Evolutionary conservation across 148 eudicot species (phyloP).

Genomic region (Rhododendron molle): DNA sequence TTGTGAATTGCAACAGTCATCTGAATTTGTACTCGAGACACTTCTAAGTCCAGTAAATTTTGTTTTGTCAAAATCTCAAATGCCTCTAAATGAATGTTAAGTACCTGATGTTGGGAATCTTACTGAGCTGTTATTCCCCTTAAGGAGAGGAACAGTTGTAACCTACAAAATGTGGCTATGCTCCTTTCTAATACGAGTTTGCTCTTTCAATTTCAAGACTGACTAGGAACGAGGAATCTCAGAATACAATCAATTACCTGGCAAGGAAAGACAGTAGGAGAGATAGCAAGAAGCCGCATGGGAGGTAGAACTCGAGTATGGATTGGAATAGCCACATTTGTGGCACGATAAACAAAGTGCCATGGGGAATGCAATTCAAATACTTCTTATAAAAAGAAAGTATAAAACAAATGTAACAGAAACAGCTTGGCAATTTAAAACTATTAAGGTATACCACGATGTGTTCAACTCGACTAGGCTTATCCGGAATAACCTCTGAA

Average conservation of each 20-base stretch:
- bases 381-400: background rate
- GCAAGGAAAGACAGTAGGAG: background rate
- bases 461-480: background rate
- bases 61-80: background rate
- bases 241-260: background rate
- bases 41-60: background rate
- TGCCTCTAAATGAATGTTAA: background rate
- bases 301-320: background rate
- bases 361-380: background rate
- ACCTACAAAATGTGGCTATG: background rate
- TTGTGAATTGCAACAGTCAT: background rate
- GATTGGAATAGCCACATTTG: background rate
- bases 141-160: background rate
- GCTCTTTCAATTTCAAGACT: background rate
- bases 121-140: background rate
- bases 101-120: background rate
- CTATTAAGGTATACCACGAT: background rate
- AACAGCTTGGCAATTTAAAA: background rate
- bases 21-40: background rate
- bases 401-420: background rate
- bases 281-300: background rate
- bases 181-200: background rate
- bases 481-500: background rate
- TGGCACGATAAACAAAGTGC: background rate
- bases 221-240: background rate